Evolutionary conservation across 768 basidiomycete genomes (phyloP).

Genomic region (Russula dissimulans): DNA sequence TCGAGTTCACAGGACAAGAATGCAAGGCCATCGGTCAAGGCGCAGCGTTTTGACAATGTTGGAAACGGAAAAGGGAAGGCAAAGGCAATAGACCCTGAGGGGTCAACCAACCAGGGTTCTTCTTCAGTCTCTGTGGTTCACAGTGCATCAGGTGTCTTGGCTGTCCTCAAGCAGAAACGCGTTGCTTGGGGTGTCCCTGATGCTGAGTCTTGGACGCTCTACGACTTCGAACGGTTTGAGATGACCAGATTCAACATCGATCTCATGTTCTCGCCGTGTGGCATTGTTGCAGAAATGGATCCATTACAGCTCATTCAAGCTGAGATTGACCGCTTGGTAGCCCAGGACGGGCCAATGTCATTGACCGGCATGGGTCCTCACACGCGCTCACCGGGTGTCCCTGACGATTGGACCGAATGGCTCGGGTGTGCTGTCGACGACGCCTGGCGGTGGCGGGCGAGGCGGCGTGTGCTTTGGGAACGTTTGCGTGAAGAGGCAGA

Average conservation of each 20-base stretch:
- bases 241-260: conserved; percentile 13
- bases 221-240: conserved; percentile 16
- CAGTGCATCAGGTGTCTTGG: neutral
- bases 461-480: conserved; percentile 19
- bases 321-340: neutral
- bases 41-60: neutral
- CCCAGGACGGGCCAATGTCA: neutral
- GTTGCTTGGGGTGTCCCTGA: conserved; percentile 7
- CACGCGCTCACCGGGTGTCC: neutral
- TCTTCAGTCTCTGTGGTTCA: neutral
- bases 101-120: neutral
- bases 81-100: conserved; percentile 5
- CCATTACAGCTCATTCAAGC: conserved; percentile 14
- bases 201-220: conserved; percentile 14
- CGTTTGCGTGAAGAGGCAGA: conserved; percentile 14
- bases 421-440: conserved; percentile 6
- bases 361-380: neutral
- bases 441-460: conserved; percentile 14
- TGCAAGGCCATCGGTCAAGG: neutral
- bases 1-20: neutral
- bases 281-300: conserved; percentile 10
- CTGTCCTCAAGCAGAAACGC: conserved; percentile 12
- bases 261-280: conserved; percentile 13
- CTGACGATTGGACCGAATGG: conserved; percentile 16
- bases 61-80: conserved; percentile 16